Evolutionary conservation across 768 basidiomycete species (phyloP).

Genomic region (Tephrocybe sp.): DNA sequence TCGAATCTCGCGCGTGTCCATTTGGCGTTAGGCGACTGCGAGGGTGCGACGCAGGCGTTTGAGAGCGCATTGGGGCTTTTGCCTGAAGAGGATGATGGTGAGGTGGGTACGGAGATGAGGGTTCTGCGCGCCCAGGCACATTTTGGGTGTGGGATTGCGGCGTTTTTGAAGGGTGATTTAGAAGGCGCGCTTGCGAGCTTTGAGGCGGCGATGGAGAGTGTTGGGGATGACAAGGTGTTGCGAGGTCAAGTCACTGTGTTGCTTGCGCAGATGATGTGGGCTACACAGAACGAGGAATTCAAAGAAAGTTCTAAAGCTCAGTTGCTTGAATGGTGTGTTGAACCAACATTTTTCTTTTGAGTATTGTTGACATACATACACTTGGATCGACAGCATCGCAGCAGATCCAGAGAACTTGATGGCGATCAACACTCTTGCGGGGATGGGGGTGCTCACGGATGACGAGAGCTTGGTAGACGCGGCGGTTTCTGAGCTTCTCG

Average conservation of each 20-base stretch:
- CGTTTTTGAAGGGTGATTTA: slow-evolving; percentile 61
- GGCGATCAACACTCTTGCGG: slow-evolving; percentile 81
- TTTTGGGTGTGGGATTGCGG: slow-evolving; percentile 71
- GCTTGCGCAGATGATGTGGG: slow-evolving; percentile 88
- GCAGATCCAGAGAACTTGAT: slow-evolving; percentile 74
- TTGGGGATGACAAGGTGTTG: slow-evolving; percentile 43
- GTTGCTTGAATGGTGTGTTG: slow-evolving; percentile 75
- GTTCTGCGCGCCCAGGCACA: slow-evolving; percentile 59
- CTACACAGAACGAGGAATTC: slow-evolving; percentile 70
- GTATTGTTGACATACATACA: slow-evolving; percentile 4
- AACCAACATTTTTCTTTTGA: neutral
- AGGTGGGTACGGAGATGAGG: slow-evolving; percentile 28
- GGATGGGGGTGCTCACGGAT: slow-evolving; percentile 82
- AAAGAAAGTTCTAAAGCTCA: slow-evolving; percentile 74
- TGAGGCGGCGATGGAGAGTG: slow-evolving; percentile 61
- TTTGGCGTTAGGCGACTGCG: slow-evolving; percentile 56
- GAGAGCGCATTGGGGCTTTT: slow-evolving; percentile 72
- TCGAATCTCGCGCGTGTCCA: slow-evolving; percentile 76
- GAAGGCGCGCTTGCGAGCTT: slow-evolving; percentile 63
- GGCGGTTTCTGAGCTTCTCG: slow-evolving; percentile 76
- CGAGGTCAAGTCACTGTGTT: slow-evolving; percentile 71
- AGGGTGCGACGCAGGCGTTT: slow-evolving; percentile 64
- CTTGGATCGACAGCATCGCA: slow-evolving; percentile 52
- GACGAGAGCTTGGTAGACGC: slow-evolving; percentile 85
- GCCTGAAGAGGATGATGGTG: slow-evolving; percentile 36